Evolutionary conservation across 257 asterid genomes (phyloP).

Genomic region (Fraxinus quadrangulata): DNA sequence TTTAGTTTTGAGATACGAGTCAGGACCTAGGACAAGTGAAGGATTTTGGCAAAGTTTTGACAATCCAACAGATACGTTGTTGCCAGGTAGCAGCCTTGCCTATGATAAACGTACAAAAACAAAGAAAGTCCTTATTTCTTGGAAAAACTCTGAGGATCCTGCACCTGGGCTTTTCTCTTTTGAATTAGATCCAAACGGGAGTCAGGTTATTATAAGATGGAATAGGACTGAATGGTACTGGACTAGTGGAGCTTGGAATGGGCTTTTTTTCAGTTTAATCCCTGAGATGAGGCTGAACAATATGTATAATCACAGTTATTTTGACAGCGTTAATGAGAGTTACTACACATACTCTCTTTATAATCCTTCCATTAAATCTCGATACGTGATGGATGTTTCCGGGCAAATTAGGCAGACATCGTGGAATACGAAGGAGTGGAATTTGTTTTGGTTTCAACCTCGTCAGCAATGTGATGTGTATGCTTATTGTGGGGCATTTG

Average conservation of each 20-base stretch:
- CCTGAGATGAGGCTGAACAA: not conserved
- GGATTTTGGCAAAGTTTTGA: slow-evolving; percentile 38
- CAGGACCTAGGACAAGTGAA: not conserved
- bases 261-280: not conserved
- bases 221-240: slow-evolving; percentile 13
- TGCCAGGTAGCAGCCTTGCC: slow-evolving; percentile 29
- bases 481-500: slow-evolving; percentile 13
- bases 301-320: not conserved
- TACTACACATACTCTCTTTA: not conserved
- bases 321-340: slow-evolving; percentile 3
- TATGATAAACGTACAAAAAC: slow-evolving; percentile 18
- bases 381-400: not conserved
- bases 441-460: not conserved
- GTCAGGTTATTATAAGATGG: not conserved
- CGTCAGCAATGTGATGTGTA: slow-evolving; percentile 2
- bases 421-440: not conserved
- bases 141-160: slow-evolving; percentile 23
- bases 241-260: slow-evolving; percentile 16
- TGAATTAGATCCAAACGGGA: slow-evolving; percentile 5
- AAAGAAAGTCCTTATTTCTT: slow-evolving; percentile 22
- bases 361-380: not conserved
- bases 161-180: slow-evolving; percentile 11
- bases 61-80: slow-evolving; percentile 24
- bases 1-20: slow-evolving; percentile 22
- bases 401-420: not conserved